phyloP scores from a whole-genome alignment of 441 rosid genomes.

The Cnidoscolus chayamansa region DNA sequence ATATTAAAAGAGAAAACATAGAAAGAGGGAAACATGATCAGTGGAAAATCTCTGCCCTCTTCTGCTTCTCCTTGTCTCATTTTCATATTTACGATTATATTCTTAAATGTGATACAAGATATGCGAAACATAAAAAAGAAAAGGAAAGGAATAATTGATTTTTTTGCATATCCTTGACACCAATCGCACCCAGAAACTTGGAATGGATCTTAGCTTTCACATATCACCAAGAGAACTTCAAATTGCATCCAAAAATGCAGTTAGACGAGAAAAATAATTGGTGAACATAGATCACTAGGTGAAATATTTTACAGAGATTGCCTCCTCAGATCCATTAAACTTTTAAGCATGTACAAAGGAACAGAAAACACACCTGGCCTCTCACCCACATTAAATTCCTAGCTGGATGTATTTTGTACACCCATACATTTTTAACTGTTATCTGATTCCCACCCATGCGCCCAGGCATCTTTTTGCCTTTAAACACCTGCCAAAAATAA shows the following conservation, averaged over 20 bases:
- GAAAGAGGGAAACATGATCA: neutral
- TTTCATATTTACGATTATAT: neutral
- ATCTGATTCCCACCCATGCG: conserved; percentile 87
- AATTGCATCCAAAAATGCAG: neutral
- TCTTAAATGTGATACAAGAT: neutral
- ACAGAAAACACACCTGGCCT: conserved; percentile 71
- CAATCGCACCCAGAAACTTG: neutral
- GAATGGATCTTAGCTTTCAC: neutral
- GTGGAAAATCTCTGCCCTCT: neutral
- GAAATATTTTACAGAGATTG: neutral
- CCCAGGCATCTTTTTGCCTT: conserved; percentile 94
- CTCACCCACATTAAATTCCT: conserved; percentile 92
- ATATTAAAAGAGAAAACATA: neutral
- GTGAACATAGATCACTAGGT: neutral
- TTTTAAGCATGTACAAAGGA: neutral
- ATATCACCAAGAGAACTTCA: neutral
- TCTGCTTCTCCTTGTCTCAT: neutral
- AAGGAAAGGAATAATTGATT: neutral
- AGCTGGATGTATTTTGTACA: conserved; percentile 81
- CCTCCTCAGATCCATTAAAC: neutral
- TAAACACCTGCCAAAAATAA: conserved; percentile 57
- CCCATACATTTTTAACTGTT: conserved; percentile 88
- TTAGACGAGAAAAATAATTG: neutral
- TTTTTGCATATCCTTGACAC: too few relatives aligned
- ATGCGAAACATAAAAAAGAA: neutral